phyloP scores from a whole-genome alignment of 2,329 filamentous ascomycete species.

The Trichoderma breve region DNA sequence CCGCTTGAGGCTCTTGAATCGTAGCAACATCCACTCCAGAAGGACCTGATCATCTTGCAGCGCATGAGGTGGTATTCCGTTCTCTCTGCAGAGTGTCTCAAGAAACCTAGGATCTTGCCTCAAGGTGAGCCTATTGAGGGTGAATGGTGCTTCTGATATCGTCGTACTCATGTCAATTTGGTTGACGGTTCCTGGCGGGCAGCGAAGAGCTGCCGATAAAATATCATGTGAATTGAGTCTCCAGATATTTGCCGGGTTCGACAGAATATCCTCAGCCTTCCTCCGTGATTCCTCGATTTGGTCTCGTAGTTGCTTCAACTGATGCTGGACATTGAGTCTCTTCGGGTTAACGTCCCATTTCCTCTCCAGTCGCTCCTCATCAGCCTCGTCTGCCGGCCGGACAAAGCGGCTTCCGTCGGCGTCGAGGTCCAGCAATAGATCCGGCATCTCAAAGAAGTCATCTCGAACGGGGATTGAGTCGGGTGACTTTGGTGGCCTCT shows the following conservation, averaged over 20 bases:
- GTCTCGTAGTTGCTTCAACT: slow-evolving; percentile 33
- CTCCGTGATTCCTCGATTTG: slow-evolving; percentile 29
- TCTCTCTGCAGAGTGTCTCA: slow-evolving; percentile 27
- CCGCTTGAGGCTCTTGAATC: slow-evolving; percentile 24
- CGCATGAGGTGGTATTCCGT: slow-evolving; percentile 33
- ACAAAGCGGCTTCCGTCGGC: slow-evolving; percentile 45
- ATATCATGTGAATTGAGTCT: slow-evolving; percentile 45
- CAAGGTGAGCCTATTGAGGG: background rate
- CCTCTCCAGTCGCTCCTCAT: slow-evolving; percentile 34
- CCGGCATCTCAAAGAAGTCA: slow-evolving; percentile 42
- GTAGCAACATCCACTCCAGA: slow-evolving; percentile 38
- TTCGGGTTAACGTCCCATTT: slow-evolving; percentile 32
- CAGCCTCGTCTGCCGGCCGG: slow-evolving; percentile 38
- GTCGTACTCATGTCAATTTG: background rate
- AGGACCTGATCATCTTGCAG: slow-evolving; percentile 32
- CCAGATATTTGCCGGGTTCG: slow-evolving; percentile 34
- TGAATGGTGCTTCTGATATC: background rate
- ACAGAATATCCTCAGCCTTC: slow-evolving; percentile 28
- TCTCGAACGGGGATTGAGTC: slow-evolving; percentile 19
- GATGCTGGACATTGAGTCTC: slow-evolving; percentile 26
- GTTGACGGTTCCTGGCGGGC: slow-evolving; percentile 19
- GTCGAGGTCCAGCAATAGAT: slow-evolving; percentile 52
- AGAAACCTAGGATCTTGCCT: slow-evolving; percentile 19
- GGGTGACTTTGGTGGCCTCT: slow-evolving; percentile 1
- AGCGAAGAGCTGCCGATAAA: slow-evolving; percentile 39